Percentiles rank a stretch among this genome's conserved stretches.
Evolutionary conservation across 106 monocot species (phyloP).

Genomic region (Alisma plantagoaquatica): DNA sequence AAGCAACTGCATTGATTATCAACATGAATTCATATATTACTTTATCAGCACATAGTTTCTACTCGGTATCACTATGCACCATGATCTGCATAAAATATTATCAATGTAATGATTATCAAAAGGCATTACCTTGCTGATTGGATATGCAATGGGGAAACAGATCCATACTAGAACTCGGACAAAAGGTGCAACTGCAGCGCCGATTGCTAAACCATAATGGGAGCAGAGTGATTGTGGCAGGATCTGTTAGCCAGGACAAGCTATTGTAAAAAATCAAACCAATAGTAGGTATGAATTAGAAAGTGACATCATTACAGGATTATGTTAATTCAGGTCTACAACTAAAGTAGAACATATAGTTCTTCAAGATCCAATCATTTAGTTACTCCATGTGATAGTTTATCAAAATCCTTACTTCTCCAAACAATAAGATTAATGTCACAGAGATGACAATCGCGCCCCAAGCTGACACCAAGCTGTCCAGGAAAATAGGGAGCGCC

Average conservation of each 20-base stretch:
- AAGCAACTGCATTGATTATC: conserved; percentile 39
- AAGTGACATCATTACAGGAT: neutral
- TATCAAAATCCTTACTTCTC: conserved; percentile 42
- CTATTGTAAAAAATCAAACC: neutral
- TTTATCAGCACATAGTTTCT: neutral
- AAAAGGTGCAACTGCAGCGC: conserved; percentile 66
- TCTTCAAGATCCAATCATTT: neutral
- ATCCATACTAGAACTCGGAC: conserved; percentile 82
- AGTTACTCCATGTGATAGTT: too few relatives aligned
- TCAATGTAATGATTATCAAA: neutral
- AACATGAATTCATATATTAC: neutral
- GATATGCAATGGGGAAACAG: conserved; percentile 91
- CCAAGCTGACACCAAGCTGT: conserved; percentile 80
- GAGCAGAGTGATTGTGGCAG: conserved; percentile 91
- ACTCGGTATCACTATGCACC: too few relatives aligned
- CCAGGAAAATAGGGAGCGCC: conserved; percentile 96
- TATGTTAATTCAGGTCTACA: neutral
- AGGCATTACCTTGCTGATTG: conserved; percentile 86
- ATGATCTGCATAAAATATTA: neutral
- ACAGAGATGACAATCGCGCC: conserved; percentile 91
- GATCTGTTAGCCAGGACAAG: conserved; percentile 31
- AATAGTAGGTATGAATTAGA: neutral
- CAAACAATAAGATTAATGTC: conserved; percentile 88
- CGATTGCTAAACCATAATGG: conserved; percentile 81
- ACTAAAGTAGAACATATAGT: neutral